A percentile compares a stretch with the other conserved stretches of the same genome.
phyloP scores from a whole-genome alignment of 176 grass and related monocot species.

The Elymus sibiricus region DNA sequence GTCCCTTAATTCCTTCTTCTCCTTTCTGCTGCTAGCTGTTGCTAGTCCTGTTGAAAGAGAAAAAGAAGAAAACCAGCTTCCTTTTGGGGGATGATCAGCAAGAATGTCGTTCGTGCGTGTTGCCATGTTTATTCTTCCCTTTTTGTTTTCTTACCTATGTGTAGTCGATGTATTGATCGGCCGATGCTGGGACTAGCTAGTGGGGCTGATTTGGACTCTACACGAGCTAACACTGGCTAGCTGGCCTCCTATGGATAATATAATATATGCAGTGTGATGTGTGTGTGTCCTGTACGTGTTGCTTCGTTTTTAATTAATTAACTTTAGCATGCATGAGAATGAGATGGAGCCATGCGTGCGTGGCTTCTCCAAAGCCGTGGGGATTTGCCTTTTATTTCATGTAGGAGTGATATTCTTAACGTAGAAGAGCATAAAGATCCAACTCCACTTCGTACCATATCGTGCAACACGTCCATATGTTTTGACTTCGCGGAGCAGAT shows the following conservation, averaged over 20 bases:
- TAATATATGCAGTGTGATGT: background rate
- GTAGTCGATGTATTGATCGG: background rate
- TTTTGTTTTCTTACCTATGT: background rate
- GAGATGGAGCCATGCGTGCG: background rate
- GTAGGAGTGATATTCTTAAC: background rate
- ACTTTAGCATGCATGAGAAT: background rate
- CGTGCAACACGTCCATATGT: background rate
- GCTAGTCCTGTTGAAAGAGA: background rate
- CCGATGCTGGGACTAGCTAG: no score
- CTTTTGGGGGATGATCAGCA: no score
- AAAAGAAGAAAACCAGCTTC: background rate
- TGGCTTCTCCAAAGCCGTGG: slow-evolving; percentile 17
- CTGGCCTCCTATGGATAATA: no score
- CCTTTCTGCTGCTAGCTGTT: background rate
- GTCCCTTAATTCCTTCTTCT: background rate
- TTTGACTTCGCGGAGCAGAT: background rate
- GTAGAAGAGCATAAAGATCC: background rate
- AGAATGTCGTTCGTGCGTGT: no score
- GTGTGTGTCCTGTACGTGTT: slow-evolving; percentile 12
- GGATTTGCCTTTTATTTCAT: background rate
- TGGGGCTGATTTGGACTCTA: background rate
- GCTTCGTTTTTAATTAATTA: slow-evolving; percentile 44
- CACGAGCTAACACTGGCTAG: background rate
- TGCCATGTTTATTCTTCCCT: background rate
- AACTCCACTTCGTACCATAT: background rate